These are phyloP conservation scores for Trichophyton mentagrophytes DNA, from an alignment of 2,329 filamentous ascomycete species.

Conservation along the genomic window DNA sequence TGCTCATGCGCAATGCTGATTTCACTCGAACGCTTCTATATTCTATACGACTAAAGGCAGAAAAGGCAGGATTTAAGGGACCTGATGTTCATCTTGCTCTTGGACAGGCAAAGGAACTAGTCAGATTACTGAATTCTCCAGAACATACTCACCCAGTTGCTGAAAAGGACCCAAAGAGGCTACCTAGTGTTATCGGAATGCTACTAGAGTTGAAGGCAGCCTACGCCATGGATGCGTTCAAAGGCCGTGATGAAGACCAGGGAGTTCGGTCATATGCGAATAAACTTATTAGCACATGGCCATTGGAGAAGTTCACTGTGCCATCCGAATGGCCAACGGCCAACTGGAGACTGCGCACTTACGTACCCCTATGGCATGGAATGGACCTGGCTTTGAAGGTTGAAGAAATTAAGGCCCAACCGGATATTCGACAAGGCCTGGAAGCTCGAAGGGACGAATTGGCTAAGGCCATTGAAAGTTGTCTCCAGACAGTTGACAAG, in stretches of 20 bases:
- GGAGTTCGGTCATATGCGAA: slow-evolving; percentile 30
- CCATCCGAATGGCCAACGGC: slow-evolving; percentile 15
- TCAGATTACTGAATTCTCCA: slow-evolving; percentile 25
- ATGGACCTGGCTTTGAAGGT: slow-evolving; percentile 29
- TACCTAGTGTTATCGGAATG: slow-evolving; percentile 31
- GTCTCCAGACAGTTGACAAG: slow-evolving; percentile 8
- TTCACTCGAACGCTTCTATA: slow-evolving; percentile 27
- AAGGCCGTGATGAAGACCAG: slow-evolving; percentile 29
- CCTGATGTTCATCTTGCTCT: slow-evolving; percentile 20
- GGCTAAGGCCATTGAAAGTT: slow-evolving; percentile 41
- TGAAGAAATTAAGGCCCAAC: slow-evolving; percentile 19
- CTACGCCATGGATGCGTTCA: slow-evolving; percentile 26
- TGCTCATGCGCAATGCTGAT: slow-evolving; percentile 21
- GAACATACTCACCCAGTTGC: slow-evolving; percentile 19
- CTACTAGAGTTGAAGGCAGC: slow-evolving; percentile 36
- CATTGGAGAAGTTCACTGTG: slow-evolving; percentile 18
- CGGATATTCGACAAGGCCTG: slow-evolving; percentile 17
- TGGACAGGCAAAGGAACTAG: slow-evolving; percentile 24
- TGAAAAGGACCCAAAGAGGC: slow-evolving; percentile 25
- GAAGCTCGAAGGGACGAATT: slow-evolving; percentile 30
- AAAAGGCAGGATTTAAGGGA: slow-evolving; percentile 24
- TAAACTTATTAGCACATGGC: slow-evolving; percentile 26
- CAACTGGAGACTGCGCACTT: slow-evolving; percentile 20
- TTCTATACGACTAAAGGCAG: slow-evolving; percentile 26
- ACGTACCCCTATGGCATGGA: slow-evolving; percentile 30